phyloP scores from a whole-genome alignment of 2,329 filamentous ascomycete genomes.

The Oidium heveae region DNA sequence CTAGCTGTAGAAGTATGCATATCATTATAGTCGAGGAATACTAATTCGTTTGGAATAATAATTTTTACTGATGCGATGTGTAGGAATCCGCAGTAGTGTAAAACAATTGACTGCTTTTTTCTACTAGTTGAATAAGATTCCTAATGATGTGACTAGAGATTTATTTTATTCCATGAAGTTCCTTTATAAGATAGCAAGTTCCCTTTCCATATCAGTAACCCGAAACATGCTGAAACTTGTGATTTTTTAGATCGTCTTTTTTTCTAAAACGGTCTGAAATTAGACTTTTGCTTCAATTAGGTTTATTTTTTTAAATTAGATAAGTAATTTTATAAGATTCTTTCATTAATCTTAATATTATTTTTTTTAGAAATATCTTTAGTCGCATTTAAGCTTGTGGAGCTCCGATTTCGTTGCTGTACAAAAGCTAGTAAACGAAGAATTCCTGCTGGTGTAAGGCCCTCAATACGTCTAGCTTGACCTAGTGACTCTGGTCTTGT shows the following conservation, averaged over 20 bases:
- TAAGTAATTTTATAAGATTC: not conserved
- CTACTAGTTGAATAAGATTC: no score
- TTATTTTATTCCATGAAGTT: no score
- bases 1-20: no score
- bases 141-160: no score
- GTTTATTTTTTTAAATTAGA: not conserved
- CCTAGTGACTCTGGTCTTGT: constrained; percentile 65
- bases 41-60: no score
- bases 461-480: constrained; percentile 72
- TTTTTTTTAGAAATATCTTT: constrained; percentile 4
- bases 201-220: no score
- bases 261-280: not conserved
- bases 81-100: no score
- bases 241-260: not conserved
- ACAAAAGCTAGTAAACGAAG: constrained; percentile 37
- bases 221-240: no score
- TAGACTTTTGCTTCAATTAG: not conserved
- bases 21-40: no score
- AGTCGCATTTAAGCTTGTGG: constrained; percentile 4
- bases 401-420: constrained; percentile 5
- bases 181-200: no score
- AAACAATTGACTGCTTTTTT: no score
- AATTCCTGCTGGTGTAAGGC: constrained; percentile 36
- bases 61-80: no score
- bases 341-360: not conserved